Conservation (phyloP, 1,284 basidiomycete genomes). For the Ustilago loliicola region DNA sequence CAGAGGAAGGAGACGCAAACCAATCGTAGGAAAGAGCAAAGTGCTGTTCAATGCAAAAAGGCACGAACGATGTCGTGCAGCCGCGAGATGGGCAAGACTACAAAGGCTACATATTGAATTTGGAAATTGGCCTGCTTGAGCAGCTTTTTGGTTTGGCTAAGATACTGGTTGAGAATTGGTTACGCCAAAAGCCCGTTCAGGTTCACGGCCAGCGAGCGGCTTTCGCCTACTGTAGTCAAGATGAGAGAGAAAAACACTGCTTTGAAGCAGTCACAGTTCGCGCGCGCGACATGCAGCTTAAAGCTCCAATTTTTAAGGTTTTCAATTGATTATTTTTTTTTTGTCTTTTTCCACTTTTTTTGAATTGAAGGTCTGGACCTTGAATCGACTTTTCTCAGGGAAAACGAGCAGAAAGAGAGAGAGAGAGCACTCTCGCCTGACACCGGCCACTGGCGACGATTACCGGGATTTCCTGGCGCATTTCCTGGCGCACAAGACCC, state of each 20-base stretch:
- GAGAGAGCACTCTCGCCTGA: not conserved
- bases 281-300: not conserved
- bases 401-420: not conserved
- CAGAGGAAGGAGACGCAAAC: too few species aligned
- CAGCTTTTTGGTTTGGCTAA: not conserved
- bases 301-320: conserved; percentile 5
- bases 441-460: not conserved
- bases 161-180: too few species aligned
- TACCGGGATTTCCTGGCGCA: not conserved
- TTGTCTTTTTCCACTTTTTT: not conserved
- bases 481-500: conserved; percentile 8
- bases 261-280: not conserved
- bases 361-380: conserved; percentile 4
- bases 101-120: too few species aligned
- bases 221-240: not conserved
- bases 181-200: not conserved
- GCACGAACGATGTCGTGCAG: not conserved
- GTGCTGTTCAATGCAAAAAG: not conserved
- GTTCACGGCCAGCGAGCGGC: not conserved
- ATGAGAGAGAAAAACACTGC: not conserved
- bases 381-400: not conserved
- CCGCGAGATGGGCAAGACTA: not conserved
- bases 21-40: too few species aligned
- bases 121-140: too few species aligned
- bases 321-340: conserved; percentile 6